Evolutionary conservation across 2,329 filamentous ascomycete species (phyloP).

Genomic region (Aureobasidium sp.): DNA sequence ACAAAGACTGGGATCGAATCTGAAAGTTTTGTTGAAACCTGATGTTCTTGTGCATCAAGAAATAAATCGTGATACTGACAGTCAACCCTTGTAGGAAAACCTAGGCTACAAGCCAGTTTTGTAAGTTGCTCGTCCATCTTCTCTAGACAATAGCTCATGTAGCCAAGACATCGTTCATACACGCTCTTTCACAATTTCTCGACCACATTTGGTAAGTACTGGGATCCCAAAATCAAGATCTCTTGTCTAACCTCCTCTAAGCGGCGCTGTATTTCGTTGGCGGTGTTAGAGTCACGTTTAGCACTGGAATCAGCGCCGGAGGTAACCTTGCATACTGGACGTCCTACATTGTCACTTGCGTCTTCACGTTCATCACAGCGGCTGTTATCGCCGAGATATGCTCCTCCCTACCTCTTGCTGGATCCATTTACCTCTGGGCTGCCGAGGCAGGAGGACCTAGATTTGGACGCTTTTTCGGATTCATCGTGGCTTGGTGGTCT

Average conservation of each 20-base stretch:
- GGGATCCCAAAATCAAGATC: conserved; percentile 37
- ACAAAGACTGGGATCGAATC: neutral
- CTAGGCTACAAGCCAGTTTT: conserved; percentile 8
- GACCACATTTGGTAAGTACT: neutral
- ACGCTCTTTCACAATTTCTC: conserved; percentile 9
- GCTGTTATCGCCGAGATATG: conserved; percentile 56
- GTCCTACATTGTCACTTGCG: conserved; percentile 52
- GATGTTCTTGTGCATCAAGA: neutral
- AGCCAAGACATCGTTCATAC: conserved; percentile 10
- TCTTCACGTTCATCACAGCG: conserved; percentile 56
- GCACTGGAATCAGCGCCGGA: conserved; percentile 54
- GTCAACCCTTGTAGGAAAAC: neutral
- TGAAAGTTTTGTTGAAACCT: neutral
- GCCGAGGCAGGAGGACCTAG: conserved; percentile 50
- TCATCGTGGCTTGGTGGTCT: conserved; percentile 59
- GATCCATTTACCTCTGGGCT: conserved; percentile 56
- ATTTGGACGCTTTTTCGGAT: conserved; percentile 50
- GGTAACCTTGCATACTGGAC: conserved; percentile 56
- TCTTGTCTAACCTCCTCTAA: conserved; percentile 42
- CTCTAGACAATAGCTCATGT: neutral
- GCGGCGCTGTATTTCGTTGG: conserved; percentile 57
- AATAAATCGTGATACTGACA: neutral
- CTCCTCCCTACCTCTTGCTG: conserved; percentile 52
- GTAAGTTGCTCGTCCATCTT: neutral
- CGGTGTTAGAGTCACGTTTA: conserved; percentile 53